phyloP scores from a whole-genome alignment of 441 rosid genomes.

The Euphorbia corollata region DNA sequence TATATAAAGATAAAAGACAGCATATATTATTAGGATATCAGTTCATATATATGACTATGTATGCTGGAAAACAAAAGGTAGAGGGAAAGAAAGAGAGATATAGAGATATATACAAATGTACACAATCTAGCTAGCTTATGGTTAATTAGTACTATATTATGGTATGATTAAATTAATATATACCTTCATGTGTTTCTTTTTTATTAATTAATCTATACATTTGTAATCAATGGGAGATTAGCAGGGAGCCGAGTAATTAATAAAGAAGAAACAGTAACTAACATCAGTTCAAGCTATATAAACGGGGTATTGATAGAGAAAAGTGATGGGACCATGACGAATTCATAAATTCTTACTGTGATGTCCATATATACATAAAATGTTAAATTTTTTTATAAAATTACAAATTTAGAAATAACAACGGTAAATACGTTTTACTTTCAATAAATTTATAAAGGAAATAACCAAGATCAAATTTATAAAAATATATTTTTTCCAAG shows the following conservation, averaged over 20 bases:
- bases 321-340: conserved; percentile 13
- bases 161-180: conserved; percentile 3
- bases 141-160: neutral
- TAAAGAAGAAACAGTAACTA: neutral
- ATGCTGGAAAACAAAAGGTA: neutral
- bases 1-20: neutral
- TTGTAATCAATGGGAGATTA: conserved; percentile 16
- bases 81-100: neutral
- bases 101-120: conserved; percentile 1
- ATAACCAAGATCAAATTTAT: too few species aligned
- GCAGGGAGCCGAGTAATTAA: conserved; percentile 20
- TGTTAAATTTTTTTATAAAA: too few species aligned
- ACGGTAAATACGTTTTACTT: too few species aligned
- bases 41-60: neutral
- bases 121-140: neutral
- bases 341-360: too few species aligned
- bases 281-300: neutral
- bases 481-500: too few species aligned
- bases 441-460: too few species aligned
- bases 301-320: neutral
- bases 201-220: neutral
- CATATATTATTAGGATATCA: conserved; percentile 4
- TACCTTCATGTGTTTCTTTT: neutral
- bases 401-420: too few species aligned
- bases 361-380: too few species aligned